A percentile compares a stretch with the other conserved stretches of the same genome.
phyloP scores from a whole-genome alignment of 257 asterid species.

The Fraxinus pennsylvanica region DNA sequence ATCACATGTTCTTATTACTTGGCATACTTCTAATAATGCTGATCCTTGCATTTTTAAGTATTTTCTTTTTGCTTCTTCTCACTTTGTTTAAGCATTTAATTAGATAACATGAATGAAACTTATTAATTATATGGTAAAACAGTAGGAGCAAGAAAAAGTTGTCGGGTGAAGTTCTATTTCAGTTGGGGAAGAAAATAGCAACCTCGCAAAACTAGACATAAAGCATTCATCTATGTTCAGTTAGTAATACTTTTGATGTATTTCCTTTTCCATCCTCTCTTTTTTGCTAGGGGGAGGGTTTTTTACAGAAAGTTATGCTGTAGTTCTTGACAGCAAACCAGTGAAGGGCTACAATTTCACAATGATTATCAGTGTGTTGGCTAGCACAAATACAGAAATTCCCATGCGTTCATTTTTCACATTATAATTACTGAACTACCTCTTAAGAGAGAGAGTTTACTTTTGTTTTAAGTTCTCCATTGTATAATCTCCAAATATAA shows the following conservation, averaged over 20 bases:
- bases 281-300: not conserved
- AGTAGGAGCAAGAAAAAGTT: not conserved
- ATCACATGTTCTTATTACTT: not conserved
- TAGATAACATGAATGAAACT: not conserved
- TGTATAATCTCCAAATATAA: slow-evolving; percentile 15
- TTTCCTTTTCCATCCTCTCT: not conserved
- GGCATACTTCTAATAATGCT: not conserved
- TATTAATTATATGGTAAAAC: not conserved
- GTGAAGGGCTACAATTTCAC: not conserved
- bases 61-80: no score
- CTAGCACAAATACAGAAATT: not conserved
- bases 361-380: not conserved
- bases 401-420: not conserved
- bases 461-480: not conserved
- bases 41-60: not conserved
- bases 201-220: not conserved
- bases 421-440: not conserved
- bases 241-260: not conserved
- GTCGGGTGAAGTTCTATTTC: not conserved
- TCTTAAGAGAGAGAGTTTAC: not conserved
- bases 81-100: not conserved
- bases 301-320: not conserved
- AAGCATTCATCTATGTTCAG: not conserved
- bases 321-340: not conserved
- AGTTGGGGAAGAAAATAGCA: not conserved